phyloP scores from a whole-genome alignment of 2,329 filamentous ascomycete genomes.

The Trichoderma atrobrunneum region DNA sequence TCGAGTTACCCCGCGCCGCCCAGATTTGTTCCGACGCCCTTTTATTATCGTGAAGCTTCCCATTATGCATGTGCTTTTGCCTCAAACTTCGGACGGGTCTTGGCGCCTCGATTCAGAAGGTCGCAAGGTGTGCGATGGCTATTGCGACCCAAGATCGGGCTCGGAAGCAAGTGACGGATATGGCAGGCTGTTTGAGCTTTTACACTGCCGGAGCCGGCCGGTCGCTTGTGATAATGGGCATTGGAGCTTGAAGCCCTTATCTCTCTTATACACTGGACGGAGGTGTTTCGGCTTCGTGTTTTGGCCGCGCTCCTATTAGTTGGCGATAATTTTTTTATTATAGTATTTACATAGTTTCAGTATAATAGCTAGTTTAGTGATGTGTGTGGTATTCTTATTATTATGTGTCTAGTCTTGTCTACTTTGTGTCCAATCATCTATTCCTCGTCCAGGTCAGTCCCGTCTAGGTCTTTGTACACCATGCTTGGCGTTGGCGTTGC shows the following conservation, averaged over 20 bases:
- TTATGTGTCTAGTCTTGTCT: neutral
- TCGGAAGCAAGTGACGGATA: constrained; percentile 15
- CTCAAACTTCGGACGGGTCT: constrained; percentile 7
- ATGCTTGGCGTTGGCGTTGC: neutral
- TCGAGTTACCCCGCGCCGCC: neutral
- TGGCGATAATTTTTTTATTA: neutral
- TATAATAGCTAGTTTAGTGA: neutral
- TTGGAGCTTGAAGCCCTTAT: neutral
- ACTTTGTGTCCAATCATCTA: neutral
- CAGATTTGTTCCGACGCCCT: neutral
- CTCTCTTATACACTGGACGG: neutral
- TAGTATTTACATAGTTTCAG: neutral
- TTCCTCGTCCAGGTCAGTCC: neutral
- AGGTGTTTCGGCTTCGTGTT: neutral
- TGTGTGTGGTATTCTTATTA: neutral
- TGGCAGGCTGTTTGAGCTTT: constrained; percentile 11
- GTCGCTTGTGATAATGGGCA: neutral
- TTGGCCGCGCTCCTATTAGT: neutral
- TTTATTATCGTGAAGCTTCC: neutral
- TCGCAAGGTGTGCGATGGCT: neutral
- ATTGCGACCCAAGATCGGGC: neutral
- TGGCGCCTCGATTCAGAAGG: constrained; percentile 12
- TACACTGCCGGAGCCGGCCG: constrained; percentile 16
- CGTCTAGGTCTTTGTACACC: neutral
- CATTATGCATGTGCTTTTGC: neutral